Conservation (phyloP, 1,284 basidiomycete species). For the Fistulina hepatica region DNA sequence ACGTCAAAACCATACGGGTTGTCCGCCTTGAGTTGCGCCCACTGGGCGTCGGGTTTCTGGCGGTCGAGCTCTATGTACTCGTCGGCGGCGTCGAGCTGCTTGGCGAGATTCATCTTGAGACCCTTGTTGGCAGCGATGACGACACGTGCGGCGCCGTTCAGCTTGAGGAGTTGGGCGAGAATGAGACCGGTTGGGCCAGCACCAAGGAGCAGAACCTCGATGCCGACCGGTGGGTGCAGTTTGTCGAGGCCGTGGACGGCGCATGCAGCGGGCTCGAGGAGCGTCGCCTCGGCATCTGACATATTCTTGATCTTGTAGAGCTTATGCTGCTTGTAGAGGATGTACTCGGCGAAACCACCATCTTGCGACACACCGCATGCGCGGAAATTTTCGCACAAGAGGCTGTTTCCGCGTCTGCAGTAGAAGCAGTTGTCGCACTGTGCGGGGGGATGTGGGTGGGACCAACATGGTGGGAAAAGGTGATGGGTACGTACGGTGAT, state of each 20-base stretch:
- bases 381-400: conserved; percentile 73
- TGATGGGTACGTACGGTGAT: conserved; percentile 35
- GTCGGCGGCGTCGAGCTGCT: conserved; percentile 64
- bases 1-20: conserved; percentile 83
- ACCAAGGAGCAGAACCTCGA: conserved; percentile 69
- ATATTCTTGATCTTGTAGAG: conserved; percentile 79
- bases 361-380: conserved; percentile 65
- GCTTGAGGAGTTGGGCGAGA: conserved; percentile 75
- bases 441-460: conserved; percentile 1
- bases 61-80: conserved; percentile 79
- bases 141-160: conserved; percentile 68
- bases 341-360: conserved; percentile 84
- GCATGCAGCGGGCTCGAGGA: conserved; percentile 83
- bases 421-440: conserved; percentile 77
- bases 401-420: conserved; percentile 63
- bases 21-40: conserved; percentile 66
- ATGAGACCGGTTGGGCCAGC: conserved; percentile 72
- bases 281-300: conserved; percentile 77
- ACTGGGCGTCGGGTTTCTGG: conserved; percentile 63
- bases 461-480: conserved; percentile 5
- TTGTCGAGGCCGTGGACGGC: conserved; percentile 85
- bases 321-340: conserved; percentile 59
- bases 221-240: conserved; percentile 64
- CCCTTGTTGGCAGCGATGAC: conserved; percentile 78
- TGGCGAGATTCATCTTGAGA: conserved; percentile 77